Evolutionary conservation across 2,329 filamentous ascomycete species (phyloP).

Genomic region (Plectosphaerella cucumerina): DNA sequence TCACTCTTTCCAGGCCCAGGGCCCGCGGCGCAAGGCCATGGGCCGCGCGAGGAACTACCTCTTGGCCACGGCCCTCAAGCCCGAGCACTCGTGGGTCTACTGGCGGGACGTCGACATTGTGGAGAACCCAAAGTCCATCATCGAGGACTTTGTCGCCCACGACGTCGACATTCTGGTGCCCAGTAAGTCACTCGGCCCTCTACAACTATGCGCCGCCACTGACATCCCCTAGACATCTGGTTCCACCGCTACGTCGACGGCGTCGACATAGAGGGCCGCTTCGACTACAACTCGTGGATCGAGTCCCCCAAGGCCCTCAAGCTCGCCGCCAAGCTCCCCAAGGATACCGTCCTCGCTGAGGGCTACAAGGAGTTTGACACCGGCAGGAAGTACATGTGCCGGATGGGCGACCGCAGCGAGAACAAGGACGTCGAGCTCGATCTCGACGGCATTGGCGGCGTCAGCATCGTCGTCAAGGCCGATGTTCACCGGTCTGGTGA

Average conservation of each 20-base stretch:
- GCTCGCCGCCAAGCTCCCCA: slow-evolving; percentile 68
- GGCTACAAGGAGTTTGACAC: slow-evolving; percentile 94
- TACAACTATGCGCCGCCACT: neutral
- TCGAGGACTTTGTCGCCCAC: slow-evolving; percentile 94
- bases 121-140: slow-evolving; percentile 79
- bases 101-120: slow-evolving; percentile 97
- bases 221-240: slow-evolving; percentile 70
- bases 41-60: slow-evolving; percentile 90
- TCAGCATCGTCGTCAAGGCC: slow-evolving; percentile 96
- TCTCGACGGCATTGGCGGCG: slow-evolving; percentile 92
- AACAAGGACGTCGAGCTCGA: slow-evolving; percentile 91
- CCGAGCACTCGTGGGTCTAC: slow-evolving; percentile 97
- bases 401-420: slow-evolving; percentile 86
- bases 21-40: slow-evolving; percentile 84
- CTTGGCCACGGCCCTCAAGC: slow-evolving; percentile 76
- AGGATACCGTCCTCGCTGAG: slow-evolving; percentile 83
- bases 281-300: slow-evolving; percentile 99
- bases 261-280: slow-evolving; percentile 89
- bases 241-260: slow-evolving; percentile 84
- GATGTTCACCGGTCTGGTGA: slow-evolving; percentile 92
- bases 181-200: slow-evolving; percentile 57
- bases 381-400: slow-evolving; percentile 82
- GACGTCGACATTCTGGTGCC: slow-evolving; percentile 91
- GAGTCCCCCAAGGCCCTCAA: slow-evolving; percentile 82
- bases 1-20: slow-evolving; percentile 84